Base-by-base conservation (phyloP, 805 yeast species). In the Metschnikowia dekortorum region DNA sequence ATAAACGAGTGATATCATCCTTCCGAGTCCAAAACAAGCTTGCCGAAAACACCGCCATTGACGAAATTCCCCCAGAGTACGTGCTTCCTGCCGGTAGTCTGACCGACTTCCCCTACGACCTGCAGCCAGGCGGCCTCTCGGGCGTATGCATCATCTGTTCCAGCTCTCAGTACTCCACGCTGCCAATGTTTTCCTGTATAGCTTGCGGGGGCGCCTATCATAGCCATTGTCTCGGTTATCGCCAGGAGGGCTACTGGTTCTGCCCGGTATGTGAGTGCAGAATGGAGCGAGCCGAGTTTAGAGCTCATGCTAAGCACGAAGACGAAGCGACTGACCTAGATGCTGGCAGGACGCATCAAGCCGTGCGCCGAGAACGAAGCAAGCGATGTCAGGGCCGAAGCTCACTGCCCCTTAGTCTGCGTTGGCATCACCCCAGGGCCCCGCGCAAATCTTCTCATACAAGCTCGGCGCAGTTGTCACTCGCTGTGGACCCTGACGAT, bases 251-350 rank as follows among this genome's bases (percentile, higher is more conserved):
- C n/a, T 26, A 40, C 18, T 78, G 82, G 82, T 63, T 62, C 50
- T 79, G 83, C 57, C 82, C 82, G n/a, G 68, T 76, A 52, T 79
- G 83, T 56, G 80, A 75, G 49, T 60, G 62, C 48, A 66, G 63
- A 32, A 81, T 76, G 59, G 74, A 39, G 43, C n/a, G 14, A 18
- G 1, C 26, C 13, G 39, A 37, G 18, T n/a, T 29, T n/a, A n/a
- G 39, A 39, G 34, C 8, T 30, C 34, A 39, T n/a, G n/a, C 13
- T 6, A 33, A 33, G 16, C 36, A 33, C 3, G 36, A 33, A 33
- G 36, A 33, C 6, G 36, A 22, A 22, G 22, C 22, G 5, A 22
- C 22, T 22, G 22, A 22, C 5, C 22, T 22, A 22, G 22, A 22
- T 22, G 36, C 8, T 7, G 7, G 16, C 36, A 8, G 16, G n/a